Evolutionary conservation across 1,139 yeast genomes (phyloP).

Genomic region (Debaryomyces fabryi): DNA sequence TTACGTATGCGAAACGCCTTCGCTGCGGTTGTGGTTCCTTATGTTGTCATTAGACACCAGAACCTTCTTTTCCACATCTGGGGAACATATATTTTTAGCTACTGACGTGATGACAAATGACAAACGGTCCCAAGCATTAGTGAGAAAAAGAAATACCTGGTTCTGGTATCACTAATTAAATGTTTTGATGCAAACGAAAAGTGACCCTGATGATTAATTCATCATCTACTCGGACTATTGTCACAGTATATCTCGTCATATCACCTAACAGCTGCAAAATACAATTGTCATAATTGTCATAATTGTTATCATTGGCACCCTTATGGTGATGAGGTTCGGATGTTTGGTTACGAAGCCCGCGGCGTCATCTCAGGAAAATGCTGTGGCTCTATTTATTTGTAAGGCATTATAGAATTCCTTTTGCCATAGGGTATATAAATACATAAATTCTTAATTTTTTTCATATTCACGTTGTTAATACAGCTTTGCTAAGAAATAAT

Average conservation of each 20-base stretch:
- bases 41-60: neutral
- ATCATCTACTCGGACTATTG: neutral
- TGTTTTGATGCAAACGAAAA: neutral
- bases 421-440: constrained; percentile 4
- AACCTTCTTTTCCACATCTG: neutral
- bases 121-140: neutral
- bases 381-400: constrained; percentile 3
- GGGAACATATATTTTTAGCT: neutral
- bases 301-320: neutral
- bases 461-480: neutral
- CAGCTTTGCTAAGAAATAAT: neutral
- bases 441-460: neutral
- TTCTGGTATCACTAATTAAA: neutral
- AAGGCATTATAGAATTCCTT: constrained; percentile 7
- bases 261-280: neutral
- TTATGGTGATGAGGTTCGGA: neutral
- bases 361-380: constrained; percentile 1
- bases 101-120: neutral
- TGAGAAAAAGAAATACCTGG: neutral
- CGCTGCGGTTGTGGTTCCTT: neutral
- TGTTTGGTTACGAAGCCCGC: constrained; percentile 3
- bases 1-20: neutral
- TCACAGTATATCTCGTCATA: neutral
- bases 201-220: neutral
- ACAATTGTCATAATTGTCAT: too few species aligned